Base-by-base conservation (phyloP, 192 early-diverging fungal genomes). In the Funneliformis mosseae region DNA sequence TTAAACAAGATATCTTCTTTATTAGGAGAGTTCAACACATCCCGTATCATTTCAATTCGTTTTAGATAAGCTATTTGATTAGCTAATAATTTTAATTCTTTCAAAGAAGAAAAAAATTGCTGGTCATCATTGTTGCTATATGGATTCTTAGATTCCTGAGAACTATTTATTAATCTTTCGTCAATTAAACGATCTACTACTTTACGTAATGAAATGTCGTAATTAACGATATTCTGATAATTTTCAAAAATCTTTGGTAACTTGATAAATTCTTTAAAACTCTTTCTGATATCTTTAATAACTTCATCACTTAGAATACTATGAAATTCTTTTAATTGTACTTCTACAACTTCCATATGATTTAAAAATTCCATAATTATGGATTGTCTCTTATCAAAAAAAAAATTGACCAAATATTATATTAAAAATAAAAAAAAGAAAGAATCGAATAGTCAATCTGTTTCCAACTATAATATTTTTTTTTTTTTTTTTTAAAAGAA, bases 1-100 rank as follows among this genome's bases (percentile, higher is more conserved):
- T n/a, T 42, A 41, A 70, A 70, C 9, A 70, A 42, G 21, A 45
- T 70, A n/a, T 33, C 68, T 70, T 70, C 43, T 41, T 43, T 70
- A 45, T 70, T 70, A 38, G 39, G 21, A 41, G 41, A 43, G n/a
- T 43, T 70, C 9, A 70, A 23, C 0, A 9, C 8, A 45, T 70
- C 5, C 8, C n/a, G 27, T 38, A 70, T 70, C 41, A 70, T 42
- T 42, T 42, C 39, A 18, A 70, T n/a, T 42, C 21, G 43, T 70
- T 23, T 45, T 45, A 5, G 8, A 43, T 70, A 70, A 42, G 39
- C 68, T 43, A 41, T 21, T 43, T 43, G 16, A 70, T n/a, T 43
- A 70, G 50, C 50, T n/a, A 55, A 55, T 55, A 0, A 18, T 55
- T 55, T 21, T 55, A 55, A 55, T 21, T 21, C 6, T 0, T 55